Evolutionary conservation across 805 yeast species (phyloP), one percentile per base, ranked within the genome.

Genomic region (Suhomyces sp.): DNA sequence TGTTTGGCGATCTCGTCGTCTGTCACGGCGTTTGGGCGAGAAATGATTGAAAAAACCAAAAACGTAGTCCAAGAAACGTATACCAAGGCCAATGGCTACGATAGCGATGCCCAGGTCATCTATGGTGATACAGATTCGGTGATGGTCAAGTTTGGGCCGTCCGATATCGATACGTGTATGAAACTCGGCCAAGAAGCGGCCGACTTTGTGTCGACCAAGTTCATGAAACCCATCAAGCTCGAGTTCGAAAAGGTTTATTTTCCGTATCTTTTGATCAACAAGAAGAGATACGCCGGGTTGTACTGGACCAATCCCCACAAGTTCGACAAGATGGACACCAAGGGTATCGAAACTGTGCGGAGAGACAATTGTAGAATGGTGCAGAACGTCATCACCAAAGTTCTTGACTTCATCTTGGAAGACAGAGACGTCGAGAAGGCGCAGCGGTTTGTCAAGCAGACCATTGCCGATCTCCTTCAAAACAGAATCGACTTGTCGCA

Each of bases 81-180:
- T 65, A 80, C 84, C 9, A 86, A 84, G n/a, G 82, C 81, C 52
- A 90, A 93, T 68, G 98, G 98, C 1, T 87, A 78, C 62, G 78
- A 81, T n/a, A 85, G 79, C 65, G 96, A 94, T 72, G 86, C 98
- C 0, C 82, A 87, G 59, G 99, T 94, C 56, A 87, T 94, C 41
- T 94, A 94, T 67, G 99, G 99, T 77, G 99, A 94, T 71, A 94
- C 99, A 0, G 99, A 94, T 80, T 96, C 99, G 7, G 99, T 94
- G 15, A 96, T 94, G 99, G 97, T 94, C 44, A 92, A 90, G 66
- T 94, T 94, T 74, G 99, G 99, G 1, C 83, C 85, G 31, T 74
- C 77, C 8, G 96, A 90, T 64, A 69, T 93, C 57, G 85, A 78
- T 51, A 87, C 87, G 29, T 89, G 97, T 59, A 96, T 94, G 99